Base-by-base conservation (phyloP, 2,329 filamentous ascomycete genomes). In the Pseudomassariella vexata region DNA sequence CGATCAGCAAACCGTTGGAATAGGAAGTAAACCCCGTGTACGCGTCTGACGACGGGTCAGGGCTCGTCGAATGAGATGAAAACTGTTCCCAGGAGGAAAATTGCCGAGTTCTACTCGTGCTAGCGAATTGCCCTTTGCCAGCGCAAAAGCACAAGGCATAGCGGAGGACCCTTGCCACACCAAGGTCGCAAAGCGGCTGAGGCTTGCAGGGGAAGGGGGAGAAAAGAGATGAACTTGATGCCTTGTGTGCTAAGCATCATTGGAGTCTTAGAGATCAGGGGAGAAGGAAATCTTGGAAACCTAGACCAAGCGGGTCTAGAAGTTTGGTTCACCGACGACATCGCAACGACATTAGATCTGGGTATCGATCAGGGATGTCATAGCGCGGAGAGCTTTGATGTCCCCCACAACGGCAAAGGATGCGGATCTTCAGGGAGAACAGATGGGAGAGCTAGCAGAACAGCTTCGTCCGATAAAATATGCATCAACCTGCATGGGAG, bases 361-460 rank as follows among this genome's bases (percentile, higher is more conserved):
- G 7, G 15, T 10, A 22, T 20, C 21, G 30, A 28, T n/a, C 32
- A 29, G 19, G 32, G 32, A 26, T 16, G 25, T 26, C 20, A 28
- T 34, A 33, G 21, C 18, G 19, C 23, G 30, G 30, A n/a, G 19
- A 26, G 16, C 18, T 11, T 33, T 22, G 23, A 26, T 33, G 18
- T 26, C 26, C 23, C 17, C 25, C 26, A 24, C 32, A 29, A 29
- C 32, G 24, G 32, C 25, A 12, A 34, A 29, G 12, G 32, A 34
- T 34, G 32, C 22, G 24, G 25, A 19, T 18, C 25, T 29, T 24
- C 32, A 34, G 32, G 25, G 32, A 24, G n/a, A 12, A 5, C 24
- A 12, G 11, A 11, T 33, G 30, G 30, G 18, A 33, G 30, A 27
- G 18, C 30, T 24, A 24, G 30, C 24, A 33, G 15, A 21, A 9